phyloP scores from a whole-genome alignment of 176 grass and related monocot species.

The Oryza glumipatula region DNA sequence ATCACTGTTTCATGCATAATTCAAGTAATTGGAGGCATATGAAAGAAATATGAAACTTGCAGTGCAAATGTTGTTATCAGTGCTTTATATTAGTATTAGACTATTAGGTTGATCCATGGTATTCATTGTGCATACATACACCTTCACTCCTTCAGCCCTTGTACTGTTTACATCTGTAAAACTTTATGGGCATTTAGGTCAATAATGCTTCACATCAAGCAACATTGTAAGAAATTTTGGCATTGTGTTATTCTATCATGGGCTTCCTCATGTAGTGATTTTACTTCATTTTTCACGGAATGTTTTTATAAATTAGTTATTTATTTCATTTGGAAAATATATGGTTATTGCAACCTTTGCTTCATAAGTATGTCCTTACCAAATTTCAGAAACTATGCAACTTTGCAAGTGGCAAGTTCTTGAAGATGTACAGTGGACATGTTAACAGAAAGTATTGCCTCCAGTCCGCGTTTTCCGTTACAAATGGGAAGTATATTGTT shows the following conservation, averaged over 20 bases:
- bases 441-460: constrained; percentile 72
- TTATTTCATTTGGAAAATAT: not conserved
- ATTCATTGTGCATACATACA: not conserved
- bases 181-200: not conserved
- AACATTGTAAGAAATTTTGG: not conserved
- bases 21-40: constrained; percentile 2
- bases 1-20: constrained; percentile 3
- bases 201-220: not conserved
- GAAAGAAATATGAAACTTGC: not conserved
- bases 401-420: constrained; percentile 67
- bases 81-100: not conserved
- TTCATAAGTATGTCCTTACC: constrained; percentile 31
- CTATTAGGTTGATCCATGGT: constrained; percentile 2
- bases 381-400: constrained; percentile 86
- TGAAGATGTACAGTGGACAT: constrained; percentile 87
- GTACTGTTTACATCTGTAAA: not conserved
- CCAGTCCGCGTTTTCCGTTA: constrained; percentile 83
- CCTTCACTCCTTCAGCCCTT: not conserved
- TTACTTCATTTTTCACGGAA: not conserved
- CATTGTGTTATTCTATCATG: not conserved
- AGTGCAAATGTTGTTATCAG: not conserved
- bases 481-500: constrained; percentile 82
- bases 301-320: not conserved
- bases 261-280: constrained; percentile 3
- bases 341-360: constrained; percentile 7